phyloP scores from a whole-genome alignment of 2,329 filamentous ascomycete species.

The Chlorencoelia australis region DNA sequence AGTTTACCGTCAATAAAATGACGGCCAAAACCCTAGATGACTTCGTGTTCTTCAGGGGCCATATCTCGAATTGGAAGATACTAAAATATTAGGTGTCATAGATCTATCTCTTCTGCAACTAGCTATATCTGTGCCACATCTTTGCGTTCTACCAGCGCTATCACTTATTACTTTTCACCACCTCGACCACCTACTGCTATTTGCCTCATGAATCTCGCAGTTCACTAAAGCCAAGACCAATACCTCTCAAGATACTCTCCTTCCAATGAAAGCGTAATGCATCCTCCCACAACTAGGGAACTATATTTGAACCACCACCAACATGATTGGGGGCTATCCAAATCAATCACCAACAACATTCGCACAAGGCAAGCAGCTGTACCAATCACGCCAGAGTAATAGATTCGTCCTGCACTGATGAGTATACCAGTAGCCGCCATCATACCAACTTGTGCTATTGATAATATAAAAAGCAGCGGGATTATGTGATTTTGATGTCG shows the following conservation, averaged over 20 bases:
- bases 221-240: no score
- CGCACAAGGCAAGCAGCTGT: not conserved
- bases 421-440: not conserved
- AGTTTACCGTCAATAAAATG: no score
- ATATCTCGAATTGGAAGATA: no score
- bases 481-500: not conserved
- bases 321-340: slow-evolving; percentile 3
- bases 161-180: no score
- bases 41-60: no score
- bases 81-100: no score
- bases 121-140: no score
- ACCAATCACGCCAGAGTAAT: not conserved
- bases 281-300: not conserved
- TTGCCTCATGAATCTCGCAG: no score
- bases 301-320: slow-evolving; percentile 6
- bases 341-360: slow-evolving; percentile 2
- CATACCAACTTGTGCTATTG: not conserved
- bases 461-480: not conserved
- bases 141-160: no score
- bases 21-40: no score
- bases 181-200: no score
- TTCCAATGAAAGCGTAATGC: not conserved
- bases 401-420: not conserved
- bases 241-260: not conserved
- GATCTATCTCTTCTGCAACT: no score